Evolutionary conservation across 192 early-diverging fungal species (phyloP).

Genomic region (Coemansia sp.): DNA sequence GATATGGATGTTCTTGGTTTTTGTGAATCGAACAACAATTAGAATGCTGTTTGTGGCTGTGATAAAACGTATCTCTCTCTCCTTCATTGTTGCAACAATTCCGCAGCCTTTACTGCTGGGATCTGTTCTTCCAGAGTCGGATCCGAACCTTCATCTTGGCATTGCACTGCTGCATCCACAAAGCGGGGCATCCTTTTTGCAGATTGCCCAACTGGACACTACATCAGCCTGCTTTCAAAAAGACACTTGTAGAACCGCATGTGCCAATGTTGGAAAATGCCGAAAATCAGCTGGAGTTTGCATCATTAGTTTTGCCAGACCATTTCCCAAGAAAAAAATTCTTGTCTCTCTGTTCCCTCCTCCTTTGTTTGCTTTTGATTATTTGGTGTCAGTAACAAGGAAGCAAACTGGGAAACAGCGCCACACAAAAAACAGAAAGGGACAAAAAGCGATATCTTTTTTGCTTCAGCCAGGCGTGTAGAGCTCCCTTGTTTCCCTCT

Average conservation of each 20-base stretch:
- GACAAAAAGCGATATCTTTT: background rate
- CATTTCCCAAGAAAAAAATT: background rate
- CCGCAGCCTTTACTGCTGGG: background rate
- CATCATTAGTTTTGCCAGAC: background rate
- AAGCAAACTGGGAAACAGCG: background rate
- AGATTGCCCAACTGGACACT: background rate
- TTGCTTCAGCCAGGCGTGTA: background rate
- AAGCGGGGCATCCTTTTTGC: background rate
- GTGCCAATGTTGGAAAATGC: background rate
- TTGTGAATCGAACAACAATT: too few species aligned
- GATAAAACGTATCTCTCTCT: too few species aligned
- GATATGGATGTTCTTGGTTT: background rate
- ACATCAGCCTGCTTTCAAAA: background rate
- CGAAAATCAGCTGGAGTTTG: background rate
- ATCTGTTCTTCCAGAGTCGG: background rate
- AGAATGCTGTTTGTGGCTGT: background rate
- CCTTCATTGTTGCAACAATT: background rate
- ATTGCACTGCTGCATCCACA: background rate
- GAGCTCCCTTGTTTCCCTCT: slow-evolving; percentile 2
- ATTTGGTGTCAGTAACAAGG: background rate
- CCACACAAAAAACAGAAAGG: background rate
- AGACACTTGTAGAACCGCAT: background rate
- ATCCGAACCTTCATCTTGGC: background rate
- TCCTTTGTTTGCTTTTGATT: background rate
- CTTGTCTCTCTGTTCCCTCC: background rate